Conservation (phyloP, 345 rosid species). For the Gossypioides kirkii region DNA sequence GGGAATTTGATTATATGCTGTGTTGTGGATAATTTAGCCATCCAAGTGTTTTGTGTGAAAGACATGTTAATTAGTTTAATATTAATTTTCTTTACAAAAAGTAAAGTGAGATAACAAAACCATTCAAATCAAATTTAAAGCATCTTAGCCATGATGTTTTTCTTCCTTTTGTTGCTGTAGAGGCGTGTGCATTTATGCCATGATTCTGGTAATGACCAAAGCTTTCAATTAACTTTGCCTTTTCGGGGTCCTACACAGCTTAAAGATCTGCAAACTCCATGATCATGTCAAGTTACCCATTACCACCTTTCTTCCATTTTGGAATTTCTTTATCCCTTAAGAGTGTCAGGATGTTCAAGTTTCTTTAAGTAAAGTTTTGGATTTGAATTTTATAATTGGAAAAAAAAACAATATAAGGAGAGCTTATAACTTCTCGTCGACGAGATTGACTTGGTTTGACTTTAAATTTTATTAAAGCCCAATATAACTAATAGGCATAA, state of each 20-base stretch:
- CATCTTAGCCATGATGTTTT: conserved; percentile 8
- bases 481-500: too few species aligned
- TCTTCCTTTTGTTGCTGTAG: background rate
- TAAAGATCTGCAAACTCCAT: conserved; percentile 8
- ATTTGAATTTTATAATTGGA: too few species aligned
- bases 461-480: too few species aligned
- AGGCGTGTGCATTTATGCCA: conserved; percentile 12
- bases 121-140: conserved; percentile 5
- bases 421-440: too few species aligned
- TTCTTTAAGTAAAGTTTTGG: too few species aligned
- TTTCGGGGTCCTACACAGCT: background rate
- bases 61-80: background rate
- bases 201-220: conserved; percentile 12
- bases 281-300: background rate
- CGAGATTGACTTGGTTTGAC: too few species aligned
- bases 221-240: conserved; percentile 3
- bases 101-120: background rate
- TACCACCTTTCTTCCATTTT: background rate
- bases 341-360: too few species aligned
- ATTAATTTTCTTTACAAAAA: background rate
- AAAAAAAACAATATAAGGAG: too few species aligned
- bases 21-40: background rate
- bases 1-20: background rate
- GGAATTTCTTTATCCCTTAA: too few species aligned
- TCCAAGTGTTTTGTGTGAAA: background rate